Evolutionary conservation across 129 eudicot genomes (phyloP), one percentile per base, ranked within the genome.

Genomic region (Saposhnikovia divaricata): DNA sequence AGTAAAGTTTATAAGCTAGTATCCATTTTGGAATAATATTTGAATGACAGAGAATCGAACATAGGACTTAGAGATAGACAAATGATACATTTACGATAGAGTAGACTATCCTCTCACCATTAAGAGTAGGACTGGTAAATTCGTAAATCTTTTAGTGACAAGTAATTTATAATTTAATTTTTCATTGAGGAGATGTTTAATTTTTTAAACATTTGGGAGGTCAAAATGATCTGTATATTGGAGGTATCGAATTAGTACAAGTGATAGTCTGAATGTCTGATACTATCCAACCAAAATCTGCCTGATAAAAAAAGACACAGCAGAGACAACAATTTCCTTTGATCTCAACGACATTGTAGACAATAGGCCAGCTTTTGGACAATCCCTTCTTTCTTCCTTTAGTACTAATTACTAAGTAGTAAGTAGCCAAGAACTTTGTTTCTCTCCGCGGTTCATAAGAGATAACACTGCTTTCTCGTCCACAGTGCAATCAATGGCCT

Each of bases 331-430:
- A 68, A 34, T 68, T 68, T 5, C 23, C 73, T 68, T 68, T 28
- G 73, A 68, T 68, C 73, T 68, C 73, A 68, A 68, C 73, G 73
- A 28, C 73, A 68, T 31, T 68, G 69, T 68, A 68, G 21, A 68
- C 39, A 68, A 68, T 31, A 34, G 73, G 40, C 73, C 73, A 27
- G 39, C 42, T 13, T 28, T 66, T 34, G 42, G 72, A 66, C 72
- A 28, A 28, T 27, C 42, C 40, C 72, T n/a, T 13, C 40, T 4
- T 66, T 18, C 71, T 9, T 28, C 71, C 19, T 65, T 9, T 9
- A 66, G 37, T 34, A 34, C 37, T 34, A 34, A 34, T 34, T 66
- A 12, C 72, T 4, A 4, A 10, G 18, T 66, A 66, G 2, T 13
- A 14, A 11, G 21, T 68, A 68, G 3, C 73, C 42, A 27, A 68